Conservation (phyloP, 352 stramenopile genomes). For the Sclerospora graminicola region DNA sequence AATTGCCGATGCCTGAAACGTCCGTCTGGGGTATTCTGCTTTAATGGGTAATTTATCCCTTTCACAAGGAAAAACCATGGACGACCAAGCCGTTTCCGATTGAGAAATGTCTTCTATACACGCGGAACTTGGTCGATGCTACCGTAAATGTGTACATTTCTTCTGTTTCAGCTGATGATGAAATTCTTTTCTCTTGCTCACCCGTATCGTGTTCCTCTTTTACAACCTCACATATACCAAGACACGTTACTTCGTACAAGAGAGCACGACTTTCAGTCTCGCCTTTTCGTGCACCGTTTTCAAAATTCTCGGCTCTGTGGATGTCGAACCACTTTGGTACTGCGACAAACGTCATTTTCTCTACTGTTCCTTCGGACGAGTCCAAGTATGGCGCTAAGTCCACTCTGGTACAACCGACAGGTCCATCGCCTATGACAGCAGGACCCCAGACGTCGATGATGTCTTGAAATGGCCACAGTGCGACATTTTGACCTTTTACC, state of each 20-base stretch:
- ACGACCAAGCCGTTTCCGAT: too few relatives aligned
- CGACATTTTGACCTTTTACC: slow-evolving; percentile 81
- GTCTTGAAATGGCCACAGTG: slow-evolving; percentile 73
- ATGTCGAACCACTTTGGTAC: slow-evolving; percentile 76
- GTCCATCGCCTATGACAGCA: slow-evolving; percentile 68
- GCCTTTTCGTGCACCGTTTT: slow-evolving; percentile 10
- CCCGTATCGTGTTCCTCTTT: slow-evolving; percentile 5
- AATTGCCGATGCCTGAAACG: too few relatives aligned
- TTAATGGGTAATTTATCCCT: too few relatives aligned
- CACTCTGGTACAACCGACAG: slow-evolving; percentile 65
- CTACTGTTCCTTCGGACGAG: slow-evolving; percentile 43
- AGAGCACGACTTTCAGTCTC: slow-evolving; percentile 34
- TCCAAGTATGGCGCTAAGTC: slow-evolving; percentile 66
- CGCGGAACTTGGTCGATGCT: slow-evolving; percentile 74
- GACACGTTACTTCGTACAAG: slow-evolving; percentile 18
- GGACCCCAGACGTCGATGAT: slow-evolving; percentile 75
- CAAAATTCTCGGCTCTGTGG: slow-evolving; percentile 40
- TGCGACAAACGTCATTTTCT: slow-evolving; percentile 55
- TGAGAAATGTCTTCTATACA: slow-evolving; percentile 77
- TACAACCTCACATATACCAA: slow-evolving; percentile 12
- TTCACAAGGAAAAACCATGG: too few relatives aligned
- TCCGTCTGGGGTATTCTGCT: too few relatives aligned
- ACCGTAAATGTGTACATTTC: slow-evolving; percentile 83
- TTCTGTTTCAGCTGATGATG: slow-evolving; percentile 14
- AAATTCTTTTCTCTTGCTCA: slow-evolving; percentile 8